Percentiles rank a stretch among this genome's conserved stretches.
These are phyloP conservation scores for Plasmopara halstedii DNA, from an alignment of 352 stramenopile genomes.

Conservation along the genomic window DNA sequence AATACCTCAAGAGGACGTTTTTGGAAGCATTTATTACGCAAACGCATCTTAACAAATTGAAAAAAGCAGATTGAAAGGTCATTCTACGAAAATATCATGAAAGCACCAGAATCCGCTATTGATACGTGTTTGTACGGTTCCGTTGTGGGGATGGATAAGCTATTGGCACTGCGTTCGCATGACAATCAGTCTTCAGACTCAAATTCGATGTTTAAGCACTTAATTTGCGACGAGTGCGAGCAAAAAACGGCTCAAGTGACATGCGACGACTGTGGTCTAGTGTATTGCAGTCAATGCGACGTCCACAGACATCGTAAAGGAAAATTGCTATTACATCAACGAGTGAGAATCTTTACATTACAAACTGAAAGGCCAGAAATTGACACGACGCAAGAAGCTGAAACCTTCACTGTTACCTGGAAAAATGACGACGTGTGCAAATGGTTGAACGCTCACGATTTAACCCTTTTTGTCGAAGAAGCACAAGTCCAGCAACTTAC, in stretches of 20 bases:
- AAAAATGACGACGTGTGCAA: slow-evolving; percentile 34
- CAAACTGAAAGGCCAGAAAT: slow-evolving; percentile 3
- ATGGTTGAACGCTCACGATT: slow-evolving; percentile 54
- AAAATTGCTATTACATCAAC: slow-evolving; percentile 66
- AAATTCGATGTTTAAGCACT: neutral
- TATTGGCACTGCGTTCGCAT: slow-evolving; percentile 14
- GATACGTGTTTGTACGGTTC: slow-evolving; percentile 41
- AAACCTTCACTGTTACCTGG: slow-evolving; percentile 17
- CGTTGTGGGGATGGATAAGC: slow-evolving; percentile 24
- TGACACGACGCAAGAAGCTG: slow-evolving; percentile 1
- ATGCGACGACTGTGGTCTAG: slow-evolving; percentile 67
- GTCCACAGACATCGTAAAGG: slow-evolving; percentile 69
- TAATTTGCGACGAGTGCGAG: slow-evolving; percentile 70
- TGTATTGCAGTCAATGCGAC: slow-evolving; percentile 66
- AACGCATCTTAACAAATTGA: too few species aligned
- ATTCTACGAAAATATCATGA: slow-evolving; percentile 3
- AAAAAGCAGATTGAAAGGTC: neutral
- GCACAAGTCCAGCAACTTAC: slow-evolving; percentile 34
- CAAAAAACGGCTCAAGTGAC: slow-evolving; percentile 29
- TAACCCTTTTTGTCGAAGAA: slow-evolving; percentile 51
- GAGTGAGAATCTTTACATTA: slow-evolving; percentile 16
- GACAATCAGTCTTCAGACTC: slow-evolving; percentile 13
- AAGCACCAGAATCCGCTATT: neutral
- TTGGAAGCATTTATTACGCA: too few species aligned
- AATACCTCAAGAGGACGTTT: too few species aligned